A percentile compares a stretch with the other conserved stretches of the same genome.
Conservation (phyloP, 192 early-diverging fungal genomes). For the Obelidium mucronatum region DNA sequence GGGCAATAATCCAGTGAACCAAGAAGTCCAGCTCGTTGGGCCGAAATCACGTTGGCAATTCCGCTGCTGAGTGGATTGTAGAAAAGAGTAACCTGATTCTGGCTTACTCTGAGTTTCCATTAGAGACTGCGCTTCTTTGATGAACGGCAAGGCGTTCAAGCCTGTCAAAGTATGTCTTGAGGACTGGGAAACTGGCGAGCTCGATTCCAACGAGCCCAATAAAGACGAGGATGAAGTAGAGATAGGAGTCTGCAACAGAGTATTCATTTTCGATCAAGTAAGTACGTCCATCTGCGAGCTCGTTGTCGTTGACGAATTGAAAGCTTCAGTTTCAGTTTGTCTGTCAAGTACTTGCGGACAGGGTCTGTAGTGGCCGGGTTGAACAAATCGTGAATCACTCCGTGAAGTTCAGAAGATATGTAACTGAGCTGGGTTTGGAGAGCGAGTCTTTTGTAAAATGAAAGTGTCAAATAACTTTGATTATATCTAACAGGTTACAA, state of each 20-base stretch:
- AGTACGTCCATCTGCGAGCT: slow-evolving; percentile 33
- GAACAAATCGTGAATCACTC: neutral
- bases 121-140: too few species aligned
- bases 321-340: neutral
- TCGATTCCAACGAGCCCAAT: too few species aligned
- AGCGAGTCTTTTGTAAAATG: slow-evolving; percentile 12
- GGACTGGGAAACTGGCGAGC: too few species aligned
- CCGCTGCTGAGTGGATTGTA: slow-evolving; percentile 29
- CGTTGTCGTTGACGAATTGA: slow-evolving; percentile 38
- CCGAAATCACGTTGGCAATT: slow-evolving; percentile 36
- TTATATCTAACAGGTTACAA: too few species aligned
- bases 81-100: slow-evolving; percentile 26
- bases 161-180: too few species aligned
- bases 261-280: slow-evolving; percentile 39
- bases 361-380: too few species aligned
- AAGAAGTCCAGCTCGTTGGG: slow-evolving; percentile 38
- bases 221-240: too few species aligned
- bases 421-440: slow-evolving; percentile 8
- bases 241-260: slow-evolving; percentile 42
- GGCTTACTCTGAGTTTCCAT: too few species aligned
- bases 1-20: slow-evolving; percentile 30
- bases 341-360: neutral
- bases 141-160: too few species aligned
- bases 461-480: too few species aligned
- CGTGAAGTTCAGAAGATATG: neutral